Evolutionary conservation across 83 land plant species (phyloP).

Genomic region (Picea mariana): DNA sequence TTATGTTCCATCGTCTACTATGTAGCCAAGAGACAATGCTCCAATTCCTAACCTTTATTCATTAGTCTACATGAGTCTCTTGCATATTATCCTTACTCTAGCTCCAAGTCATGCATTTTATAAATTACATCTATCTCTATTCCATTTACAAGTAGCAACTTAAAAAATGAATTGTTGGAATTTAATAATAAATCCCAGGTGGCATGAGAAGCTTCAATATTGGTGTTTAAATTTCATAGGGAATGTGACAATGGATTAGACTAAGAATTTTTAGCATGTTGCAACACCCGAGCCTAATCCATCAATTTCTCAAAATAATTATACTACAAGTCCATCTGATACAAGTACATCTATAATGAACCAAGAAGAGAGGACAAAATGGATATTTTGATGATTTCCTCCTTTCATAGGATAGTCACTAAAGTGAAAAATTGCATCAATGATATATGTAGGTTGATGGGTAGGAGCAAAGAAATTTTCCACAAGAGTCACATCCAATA

Average conservation of each 20-base stretch:
- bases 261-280: conserved; percentile 79
- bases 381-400: too few species aligned
- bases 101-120: background rate
- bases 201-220: conserved; percentile 83
- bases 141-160: background rate
- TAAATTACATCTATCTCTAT: background rate
- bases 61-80: background rate
- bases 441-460: too few species aligned
- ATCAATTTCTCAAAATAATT: conserved; percentile 25
- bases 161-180: conserved; percentile 52
- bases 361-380: too few species aligned
- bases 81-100: conserved; percentile 7
- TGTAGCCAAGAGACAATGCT: conserved; percentile 17
- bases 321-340: too few species aligned
- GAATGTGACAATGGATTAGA: conserved; percentile 70
- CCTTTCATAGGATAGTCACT: too few species aligned
- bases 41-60: background rate
- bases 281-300: conserved; percentile 39
- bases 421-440: too few species aligned
- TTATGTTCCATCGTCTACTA: conserved; percentile 26
- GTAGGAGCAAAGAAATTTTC: too few species aligned
- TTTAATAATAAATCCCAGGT: conserved; percentile 80
- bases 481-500: too few species aligned
- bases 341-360: too few species aligned
- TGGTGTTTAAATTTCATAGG: conserved; percentile 82